These are phyloP conservation scores for Lathyrus sativus DNA, from an alignment of 306 rosid genomes.

Conservation along the genomic window DNA sequence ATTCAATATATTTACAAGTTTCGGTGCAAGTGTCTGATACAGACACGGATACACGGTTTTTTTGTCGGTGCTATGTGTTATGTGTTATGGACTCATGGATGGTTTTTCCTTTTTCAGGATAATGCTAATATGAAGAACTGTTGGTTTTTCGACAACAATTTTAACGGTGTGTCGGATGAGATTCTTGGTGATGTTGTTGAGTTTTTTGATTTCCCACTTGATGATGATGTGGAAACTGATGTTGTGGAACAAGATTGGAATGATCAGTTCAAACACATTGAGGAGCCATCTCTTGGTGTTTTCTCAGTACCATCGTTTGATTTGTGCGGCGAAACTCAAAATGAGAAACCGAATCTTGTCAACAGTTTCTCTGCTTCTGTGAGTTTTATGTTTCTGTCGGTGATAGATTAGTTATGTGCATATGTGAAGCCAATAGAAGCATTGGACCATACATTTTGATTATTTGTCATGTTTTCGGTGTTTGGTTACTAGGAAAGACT, in stretches of 20 bases:
- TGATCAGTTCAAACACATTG: conserved; percentile 53
- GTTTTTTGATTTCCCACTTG: conserved; percentile 57
- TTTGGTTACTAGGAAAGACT: not conserved
- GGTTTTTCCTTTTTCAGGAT: conserved; percentile 33
- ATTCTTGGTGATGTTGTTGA: conserved; percentile 44
- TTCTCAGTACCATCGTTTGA: conserved; percentile 38
- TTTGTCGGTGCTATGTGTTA: not conserved
- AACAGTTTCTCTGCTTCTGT: conserved; percentile 48
- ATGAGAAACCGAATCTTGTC: conserved; percentile 33
- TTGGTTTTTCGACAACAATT: conserved; percentile 49
- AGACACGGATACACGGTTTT: too few relatives aligned
- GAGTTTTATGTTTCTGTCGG: conserved; percentile 33
- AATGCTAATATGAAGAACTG: conserved; percentile 51
- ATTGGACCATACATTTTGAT: conserved; percentile 17
- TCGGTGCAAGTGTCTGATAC: too few relatives aligned
- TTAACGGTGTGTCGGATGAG: conserved; percentile 46
- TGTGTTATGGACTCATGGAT: not conserved
- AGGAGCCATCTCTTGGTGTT: conserved; percentile 56
- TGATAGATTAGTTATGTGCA: not conserved
- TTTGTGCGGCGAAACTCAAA: conserved; percentile 5
- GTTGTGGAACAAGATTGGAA: conserved; percentile 61
- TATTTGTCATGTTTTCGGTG: not conserved
- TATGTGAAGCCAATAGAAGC: conserved; percentile 9
- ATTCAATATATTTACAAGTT: too few relatives aligned
- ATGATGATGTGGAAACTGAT: conserved; percentile 67